Percentiles rank a stretch among this genome's conserved stretches.
Evolutionary conservation across 306 rosid species (phyloP).

Genomic region (Acacia acuminata): DNA sequence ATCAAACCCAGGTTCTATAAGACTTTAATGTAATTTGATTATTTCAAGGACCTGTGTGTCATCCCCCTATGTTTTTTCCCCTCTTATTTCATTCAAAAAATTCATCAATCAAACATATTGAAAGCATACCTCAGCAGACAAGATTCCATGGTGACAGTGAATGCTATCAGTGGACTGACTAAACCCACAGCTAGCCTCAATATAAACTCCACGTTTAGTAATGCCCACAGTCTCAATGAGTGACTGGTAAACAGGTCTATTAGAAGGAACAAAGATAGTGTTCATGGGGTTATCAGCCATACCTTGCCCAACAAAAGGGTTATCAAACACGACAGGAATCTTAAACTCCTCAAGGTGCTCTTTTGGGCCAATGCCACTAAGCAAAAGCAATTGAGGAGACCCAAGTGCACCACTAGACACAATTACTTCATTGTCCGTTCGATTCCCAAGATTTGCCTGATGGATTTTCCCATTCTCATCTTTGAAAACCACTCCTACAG

Average conservation of each 20-base stretch:
- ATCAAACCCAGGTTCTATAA: no score
- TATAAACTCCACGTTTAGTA: conserved; percentile 77
- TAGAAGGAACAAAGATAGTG: conserved; percentile 71
- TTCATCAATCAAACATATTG: conserved; percentile 10
- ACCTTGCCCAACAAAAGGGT: conserved; percentile 78
- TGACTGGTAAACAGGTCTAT: conserved; percentile 53
- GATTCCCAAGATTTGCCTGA: conserved; percentile 55
- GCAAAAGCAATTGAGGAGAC: conserved; percentile 81
- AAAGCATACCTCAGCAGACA: conserved; percentile 90
- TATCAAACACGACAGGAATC: conserved; percentile 63
- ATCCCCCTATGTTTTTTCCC: background rate
- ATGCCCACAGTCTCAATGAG: conserved; percentile 90
- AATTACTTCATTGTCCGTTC: conserved; percentile 63
- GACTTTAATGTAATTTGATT: no score
- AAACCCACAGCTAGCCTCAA: conserved; percentile 91
- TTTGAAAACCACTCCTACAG: conserved; percentile 75
- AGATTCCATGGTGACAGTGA: conserved; percentile 87
- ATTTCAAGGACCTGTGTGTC: no score
- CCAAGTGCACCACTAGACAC: conserved; percentile 87
- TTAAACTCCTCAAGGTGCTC: conserved; percentile 63
- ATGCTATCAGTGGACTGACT: conserved; percentile 80
- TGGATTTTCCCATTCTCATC: conserved; percentile 86
- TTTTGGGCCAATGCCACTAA: conserved; percentile 90
- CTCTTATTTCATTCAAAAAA: background rate
- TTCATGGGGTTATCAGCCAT: conserved; percentile 98